A percentile compares a stretch with the other conserved stretches of the same genome.
These are phyloP conservation scores for Ogataea parapolymorpha DNA, from an alignment of 805 yeast genomes.

Conservation along the genomic window DNA sequence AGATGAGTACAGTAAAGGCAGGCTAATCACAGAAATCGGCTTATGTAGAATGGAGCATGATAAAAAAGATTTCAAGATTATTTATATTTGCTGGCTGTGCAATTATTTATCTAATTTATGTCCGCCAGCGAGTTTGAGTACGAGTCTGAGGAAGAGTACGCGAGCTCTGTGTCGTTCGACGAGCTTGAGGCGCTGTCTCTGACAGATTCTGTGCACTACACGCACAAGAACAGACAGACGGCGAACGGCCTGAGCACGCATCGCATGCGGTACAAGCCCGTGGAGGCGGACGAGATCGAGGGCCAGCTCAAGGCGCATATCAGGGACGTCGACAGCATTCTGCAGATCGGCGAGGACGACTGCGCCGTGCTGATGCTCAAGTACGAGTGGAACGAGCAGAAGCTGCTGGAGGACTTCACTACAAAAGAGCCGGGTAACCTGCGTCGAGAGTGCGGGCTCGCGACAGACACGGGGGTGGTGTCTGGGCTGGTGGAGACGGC, in stretches of 20 bases:
- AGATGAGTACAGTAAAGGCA: too few relatives aligned
- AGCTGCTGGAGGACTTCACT: constrained; percentile 50
- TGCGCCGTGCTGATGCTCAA: constrained; percentile 44
- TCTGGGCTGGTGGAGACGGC: constrained; percentile 15
- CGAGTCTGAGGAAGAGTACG: constrained; percentile 25
- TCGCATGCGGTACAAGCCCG: constrained; percentile 28
- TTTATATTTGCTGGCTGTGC: constrained; percentile 5
- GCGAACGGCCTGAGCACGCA: constrained; percentile 23
- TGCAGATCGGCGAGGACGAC: constrained; percentile 38
- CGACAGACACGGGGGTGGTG: constrained; percentile 33
- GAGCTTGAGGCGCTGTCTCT: constrained; percentile 10
- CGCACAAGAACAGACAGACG: constrained; percentile 21
- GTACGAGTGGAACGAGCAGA: constrained; percentile 59
- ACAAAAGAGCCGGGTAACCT: constrained; percentile 35
- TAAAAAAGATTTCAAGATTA: too few relatives aligned
- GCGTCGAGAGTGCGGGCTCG: constrained; percentile 29
- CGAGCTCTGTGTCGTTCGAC: constrained; percentile 10
- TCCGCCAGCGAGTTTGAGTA: constrained; percentile 24
- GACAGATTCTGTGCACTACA: constrained; percentile 14
- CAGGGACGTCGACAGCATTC: constrained; percentile 32
- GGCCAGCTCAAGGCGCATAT: constrained; percentile 28
- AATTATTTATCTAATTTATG: constrained; percentile 1
- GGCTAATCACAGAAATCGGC: too few relatives aligned
- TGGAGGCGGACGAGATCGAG: constrained; percentile 32
- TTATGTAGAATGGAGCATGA: too few relatives aligned